These are phyloP conservation scores for Cercospora sojina DNA, from an alignment of 2,329 filamentous ascomycete genomes.

Conservation along the genomic window DNA sequence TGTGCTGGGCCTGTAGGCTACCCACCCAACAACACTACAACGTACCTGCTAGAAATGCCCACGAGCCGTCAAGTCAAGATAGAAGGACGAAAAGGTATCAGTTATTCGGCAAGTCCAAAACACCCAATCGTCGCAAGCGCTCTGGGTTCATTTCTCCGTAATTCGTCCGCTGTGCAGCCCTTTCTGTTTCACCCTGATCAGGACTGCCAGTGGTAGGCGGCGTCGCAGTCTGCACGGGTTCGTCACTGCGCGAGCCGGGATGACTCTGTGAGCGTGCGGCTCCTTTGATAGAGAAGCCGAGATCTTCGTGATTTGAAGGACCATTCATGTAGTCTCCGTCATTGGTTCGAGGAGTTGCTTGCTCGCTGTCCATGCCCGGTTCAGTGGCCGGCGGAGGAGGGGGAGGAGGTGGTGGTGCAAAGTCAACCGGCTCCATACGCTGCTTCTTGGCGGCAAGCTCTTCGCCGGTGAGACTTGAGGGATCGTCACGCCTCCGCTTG, in stretches of 20 bases:
- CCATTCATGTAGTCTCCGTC: constrained; percentile 18
- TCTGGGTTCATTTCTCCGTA: constrained; percentile 40
- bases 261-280: constrained; percentile 26
- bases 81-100: constrained; percentile 9
- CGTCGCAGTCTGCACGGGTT: constrained; percentile 48
- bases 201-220: constrained; percentile 43
- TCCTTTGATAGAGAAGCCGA: constrained; percentile 33
- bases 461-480: constrained; percentile 40
- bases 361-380: constrained; percentile 15
- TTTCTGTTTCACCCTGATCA: constrained; percentile 36
- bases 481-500: constrained; percentile 33
- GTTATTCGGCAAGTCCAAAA: constrained; percentile 30
- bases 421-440: constrained; percentile 31
- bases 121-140: constrained; percentile 37
- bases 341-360: constrained; percentile 16
- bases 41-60: not conserved
- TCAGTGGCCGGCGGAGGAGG: constrained; percentile 42
- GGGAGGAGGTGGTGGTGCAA: constrained; percentile 42
- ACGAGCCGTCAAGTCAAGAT: constrained; percentile 7
- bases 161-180: constrained; percentile 27
- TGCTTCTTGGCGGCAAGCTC: constrained; percentile 34
- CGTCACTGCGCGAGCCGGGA: constrained; percentile 27
- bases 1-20: constrained; percentile 3
- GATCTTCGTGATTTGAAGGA: constrained; percentile 22
- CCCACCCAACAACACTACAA: not conserved